Evolutionary conservation across 345 rosid genomes (phyloP), one percentile per base, ranked within the genome.

Genomic region (Iberis pinnata): DNA sequence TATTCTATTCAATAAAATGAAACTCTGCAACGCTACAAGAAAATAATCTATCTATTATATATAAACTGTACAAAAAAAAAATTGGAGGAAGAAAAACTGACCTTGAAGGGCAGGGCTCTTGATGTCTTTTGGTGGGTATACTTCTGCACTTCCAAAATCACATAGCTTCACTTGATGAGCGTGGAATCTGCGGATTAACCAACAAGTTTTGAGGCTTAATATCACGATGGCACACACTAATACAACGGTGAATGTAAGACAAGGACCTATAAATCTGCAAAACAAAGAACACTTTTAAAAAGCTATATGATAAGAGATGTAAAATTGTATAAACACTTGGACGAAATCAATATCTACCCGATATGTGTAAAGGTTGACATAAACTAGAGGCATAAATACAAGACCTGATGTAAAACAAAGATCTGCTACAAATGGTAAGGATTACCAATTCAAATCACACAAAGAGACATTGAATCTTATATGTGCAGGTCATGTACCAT

Each of bases 181-280:
- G 57, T 92, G 98, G n/a, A n/a, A n/a, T n/a, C n/a, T n/a, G n/a
- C 20, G 98, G 98, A 49, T 92, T 92, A 22, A 92, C 98, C 86
- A 92, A 68, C 67, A 92, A 85, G 70, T 92, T 92, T 68, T 92
- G 98, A 56, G 98, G 96, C 63, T 92, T 92, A 16, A 92, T 88
- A 75, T 92, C 98, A 14, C 98, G 84, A 62, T 92, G 98, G 54
- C 96, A 88, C 37, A 92, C 86, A 13, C 93, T 89, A 25, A 88
- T 85, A 48, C 82, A 65, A 33, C 88, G 75, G 67, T 92, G 98
- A 70, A 92, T 77, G 67, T 87, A 92, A 32, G 95, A 76, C 68
- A 92, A 69, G 9, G 98, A 84, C 69, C 98, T 81, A 71, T 81
- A 88, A 51, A 88, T 92, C 98, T 90, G 79, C 64, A 44, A 78